Percentiles rank a stretch among this genome's conserved stretches.
These are phyloP conservation scores for Narthecium ossifragum DNA, from an alignment of 106 monocot genomes.

Conservation along the genomic window DNA sequence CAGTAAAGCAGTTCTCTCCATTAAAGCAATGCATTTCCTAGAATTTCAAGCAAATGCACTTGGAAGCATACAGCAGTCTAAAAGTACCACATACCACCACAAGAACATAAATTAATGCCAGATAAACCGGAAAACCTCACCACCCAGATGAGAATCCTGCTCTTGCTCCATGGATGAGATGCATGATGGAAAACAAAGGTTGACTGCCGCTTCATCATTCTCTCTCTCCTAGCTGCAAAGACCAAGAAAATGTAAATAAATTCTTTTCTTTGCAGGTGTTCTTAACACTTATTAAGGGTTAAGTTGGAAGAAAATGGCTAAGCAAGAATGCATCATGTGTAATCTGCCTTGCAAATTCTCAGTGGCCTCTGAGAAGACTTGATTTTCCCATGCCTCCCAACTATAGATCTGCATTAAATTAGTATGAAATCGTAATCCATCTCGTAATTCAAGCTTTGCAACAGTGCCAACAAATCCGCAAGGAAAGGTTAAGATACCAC, in stretches of 20 bases:
- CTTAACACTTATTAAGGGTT: too few relatives aligned
- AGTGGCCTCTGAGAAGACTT: conserved; percentile 24
- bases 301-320: too few relatives aligned
- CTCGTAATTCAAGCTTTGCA: background rate
- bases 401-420: conserved; percentile 62
- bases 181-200: conserved; percentile 85
- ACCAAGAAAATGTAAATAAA: background rate
- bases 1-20: too few relatives aligned
- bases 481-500: background rate
- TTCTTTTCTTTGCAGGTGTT: too few relatives aligned
- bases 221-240: conserved; percentile 42
- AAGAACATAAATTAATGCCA: background rate
- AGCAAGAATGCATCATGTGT: too few relatives aligned
- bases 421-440: background rate
- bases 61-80: too few relatives aligned
- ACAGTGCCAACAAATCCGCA: too few relatives aligned
- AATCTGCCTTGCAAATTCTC: conserved; percentile 57
- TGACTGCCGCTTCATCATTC: conserved; percentile 70
- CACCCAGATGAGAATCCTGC: conserved; percentile 87
- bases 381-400: conserved; percentile 83
- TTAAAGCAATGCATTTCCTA: too few relatives aligned
- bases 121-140: conserved; percentile 18
- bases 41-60: too few relatives aligned
- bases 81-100: too few relatives aligned
- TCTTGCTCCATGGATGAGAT: conserved; percentile 98